Conservation (phyloP, 169 alveolate species). For the Haemoproteus tartakovskyi region DNA sequence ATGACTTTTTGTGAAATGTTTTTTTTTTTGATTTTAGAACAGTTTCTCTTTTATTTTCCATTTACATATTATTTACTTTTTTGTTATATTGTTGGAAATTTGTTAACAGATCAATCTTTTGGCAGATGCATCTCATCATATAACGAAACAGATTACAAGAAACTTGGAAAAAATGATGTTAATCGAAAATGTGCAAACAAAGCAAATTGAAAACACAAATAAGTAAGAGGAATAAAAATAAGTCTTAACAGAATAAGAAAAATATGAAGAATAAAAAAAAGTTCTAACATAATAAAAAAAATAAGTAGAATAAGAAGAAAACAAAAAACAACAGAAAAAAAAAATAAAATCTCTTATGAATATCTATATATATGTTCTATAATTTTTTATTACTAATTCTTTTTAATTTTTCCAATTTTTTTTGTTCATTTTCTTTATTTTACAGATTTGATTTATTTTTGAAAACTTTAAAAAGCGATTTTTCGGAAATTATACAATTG, state of each 20-base stretch:
- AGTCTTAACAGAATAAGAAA: too few relatives aligned
- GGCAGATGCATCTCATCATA: slow-evolving; percentile 39
- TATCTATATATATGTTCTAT: too few relatives aligned
- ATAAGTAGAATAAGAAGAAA: too few relatives aligned
- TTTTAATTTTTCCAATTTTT: background rate
- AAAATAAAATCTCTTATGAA: too few relatives aligned
- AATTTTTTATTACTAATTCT: background rate
- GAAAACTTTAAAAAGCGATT: slow-evolving; percentile 45
- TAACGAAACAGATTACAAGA: slow-evolving; percentile 61
- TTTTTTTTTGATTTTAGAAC: too few relatives aligned
- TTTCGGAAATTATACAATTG: slow-evolving; percentile 31
- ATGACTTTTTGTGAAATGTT: too few relatives aligned
- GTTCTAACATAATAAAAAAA: too few relatives aligned
- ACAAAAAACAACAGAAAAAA: too few relatives aligned
- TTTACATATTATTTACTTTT: too few relatives aligned
- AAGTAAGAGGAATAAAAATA: slow-evolving; percentile 28
- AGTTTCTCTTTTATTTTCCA: too few relatives aligned
- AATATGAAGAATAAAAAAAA: too few relatives aligned
- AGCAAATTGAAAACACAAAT: slow-evolving; percentile 65
- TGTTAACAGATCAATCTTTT: slow-evolving; percentile 23
- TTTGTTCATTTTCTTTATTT: background rate
- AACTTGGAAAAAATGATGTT: slow-evolving; percentile 63
- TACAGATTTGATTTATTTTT: slow-evolving; percentile 53
- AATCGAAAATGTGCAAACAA: slow-evolving; percentile 56
- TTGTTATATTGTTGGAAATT: too few relatives aligned